Evolutionary conservation across 2,329 filamentous ascomycete species (phyloP), one percentile per base, ranked within the genome.

Genomic region (Ambrosiella xylebori): DNA sequence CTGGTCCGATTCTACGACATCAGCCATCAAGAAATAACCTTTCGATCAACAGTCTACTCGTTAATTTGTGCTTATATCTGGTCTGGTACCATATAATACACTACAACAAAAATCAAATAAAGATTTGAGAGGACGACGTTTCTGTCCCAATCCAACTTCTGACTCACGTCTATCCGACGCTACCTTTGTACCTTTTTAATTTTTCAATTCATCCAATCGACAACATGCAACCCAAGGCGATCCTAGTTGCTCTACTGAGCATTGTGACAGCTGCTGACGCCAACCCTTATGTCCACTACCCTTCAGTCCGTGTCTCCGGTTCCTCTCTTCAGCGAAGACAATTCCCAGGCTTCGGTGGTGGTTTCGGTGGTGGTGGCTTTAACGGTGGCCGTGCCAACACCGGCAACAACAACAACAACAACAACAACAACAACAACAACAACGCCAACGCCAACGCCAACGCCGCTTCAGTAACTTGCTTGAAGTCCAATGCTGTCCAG

Each of bases 151-250:
- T 50, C 60, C 61, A 47, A 61, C 56, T 54, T 51, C 47, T 11
- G 47, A 51, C 35, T 36, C 15, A 11, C 36, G 27, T 12, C 36
- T 15, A 17, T 41, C 37, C 44, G 52, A 39, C 40, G n/a, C 58
- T 58, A 61, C 53, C 61, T 62, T 62, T 60, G 63, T 49, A 62
- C 61, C 50, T 7, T 39, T 13, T 12, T 39, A 17, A 55, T 55
- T 39, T 37, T n/a, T 52, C 47, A 15, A 39, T 37, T 39, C 45
- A 53, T 36, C 17, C n/a, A 51, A 53, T 52, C 35, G 58, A 62
- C 71, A 76, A 64, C 53, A 80, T 80, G 77, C 73, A 77, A 65
- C 65, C 78, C 65, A 77, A 78, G 67, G 70, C 69, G 61, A 64
- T 76, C 52, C 63, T 78, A 61, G 61, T 76, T 53, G 71, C 74